Conservation (phyloP, 2,329 filamentous ascomycete species). For the Fusarium sp. region DNA sequence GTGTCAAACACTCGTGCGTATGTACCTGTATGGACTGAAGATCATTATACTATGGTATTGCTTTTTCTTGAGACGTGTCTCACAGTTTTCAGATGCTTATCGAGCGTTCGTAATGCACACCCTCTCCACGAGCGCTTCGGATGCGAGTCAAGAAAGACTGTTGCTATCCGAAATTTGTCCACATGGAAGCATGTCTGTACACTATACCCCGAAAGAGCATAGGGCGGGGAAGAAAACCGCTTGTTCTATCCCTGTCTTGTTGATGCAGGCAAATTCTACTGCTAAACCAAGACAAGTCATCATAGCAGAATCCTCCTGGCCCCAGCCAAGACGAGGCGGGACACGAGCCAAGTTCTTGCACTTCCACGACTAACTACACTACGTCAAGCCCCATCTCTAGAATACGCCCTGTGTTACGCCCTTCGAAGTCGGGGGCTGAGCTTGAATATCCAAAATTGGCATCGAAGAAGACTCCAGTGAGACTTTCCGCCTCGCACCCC, state of each 20-base stretch:
- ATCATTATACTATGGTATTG: background rate
- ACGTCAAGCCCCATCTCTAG: slow-evolving; percentile 9
- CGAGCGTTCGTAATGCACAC: background rate
- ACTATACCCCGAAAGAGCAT: slow-evolving; percentile 10
- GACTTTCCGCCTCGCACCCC: background rate
- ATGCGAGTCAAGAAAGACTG: background rate
- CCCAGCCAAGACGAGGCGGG: slow-evolving; percentile 12
- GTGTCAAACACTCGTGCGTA: slow-evolving; percentile 9
- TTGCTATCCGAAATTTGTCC: background rate
- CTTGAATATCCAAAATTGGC: no score
- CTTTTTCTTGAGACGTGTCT: slow-evolving; percentile 7
- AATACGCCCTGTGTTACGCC: slow-evolving; percentile 15
- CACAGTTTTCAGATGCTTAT: slow-evolving; percentile 13
- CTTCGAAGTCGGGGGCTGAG: no score
- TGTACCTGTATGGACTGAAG: slow-evolving; percentile 1
- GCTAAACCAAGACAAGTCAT: no score
- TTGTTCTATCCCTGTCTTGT: slow-evolving; percentile 10
- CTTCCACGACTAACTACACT: slow-evolving; percentile 4
- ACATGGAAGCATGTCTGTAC: background rate
- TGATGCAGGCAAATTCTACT: background rate
- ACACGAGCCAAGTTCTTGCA: slow-evolving; percentile 14
- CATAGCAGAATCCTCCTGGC: no score
- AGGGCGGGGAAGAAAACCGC: slow-evolving; percentile 19
- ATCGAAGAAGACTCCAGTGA: no score
- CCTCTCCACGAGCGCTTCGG: background rate